Evolutionary conservation across 805 yeast genomes (phyloP), one percentile per base, ranked within the genome.

Genomic region (Nakazawaea pomicola): DNA sequence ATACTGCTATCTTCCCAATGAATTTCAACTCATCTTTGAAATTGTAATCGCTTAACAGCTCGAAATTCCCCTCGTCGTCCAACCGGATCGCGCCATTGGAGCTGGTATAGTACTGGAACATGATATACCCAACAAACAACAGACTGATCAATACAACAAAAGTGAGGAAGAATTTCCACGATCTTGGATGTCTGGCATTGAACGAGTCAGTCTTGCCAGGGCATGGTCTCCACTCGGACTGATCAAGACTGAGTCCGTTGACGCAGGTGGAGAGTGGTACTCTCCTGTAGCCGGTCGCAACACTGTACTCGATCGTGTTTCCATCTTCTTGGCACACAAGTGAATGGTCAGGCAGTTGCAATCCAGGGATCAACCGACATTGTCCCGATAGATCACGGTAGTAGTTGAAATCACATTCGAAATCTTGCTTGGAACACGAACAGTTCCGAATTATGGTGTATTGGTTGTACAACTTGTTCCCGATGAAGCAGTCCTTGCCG

Each of bases 331-430:
- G 49, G 60, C 96, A 85, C 43, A 75, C 68, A 46, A 71, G 72
- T 33, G 70, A 61, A 46, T 80, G 80, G 51, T 84, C 83, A 14
- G 81, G 77, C 8, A 90, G 85, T 3, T 68, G 57, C 45, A 72
- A 67, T 0, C 95, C 96, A 12, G 74, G 70, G 14, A 86, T 85
- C 33, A 87, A 72, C 54, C 73, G 76, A 64, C 97, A 90, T 11
- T 84, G 78, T 21, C 91, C 91, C 8, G 14, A 10, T 51, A 83
- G 91, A 0, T 79, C 83, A 41, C 82, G 71, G 47, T 60, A 70
- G 58, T 72, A 88, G 60, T 88, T 87, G 67, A 77, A 84, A 57
- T 90, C 97, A 72, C 98, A 90, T 59, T 90, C 98, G 54, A 65
- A 91, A 54, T 89, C 98, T 44, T 75, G 73, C 57, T 93, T 73